phyloP scores from a whole-genome alignment of 768 basidiomycete species.

The Tubosaeta sp. region DNA sequence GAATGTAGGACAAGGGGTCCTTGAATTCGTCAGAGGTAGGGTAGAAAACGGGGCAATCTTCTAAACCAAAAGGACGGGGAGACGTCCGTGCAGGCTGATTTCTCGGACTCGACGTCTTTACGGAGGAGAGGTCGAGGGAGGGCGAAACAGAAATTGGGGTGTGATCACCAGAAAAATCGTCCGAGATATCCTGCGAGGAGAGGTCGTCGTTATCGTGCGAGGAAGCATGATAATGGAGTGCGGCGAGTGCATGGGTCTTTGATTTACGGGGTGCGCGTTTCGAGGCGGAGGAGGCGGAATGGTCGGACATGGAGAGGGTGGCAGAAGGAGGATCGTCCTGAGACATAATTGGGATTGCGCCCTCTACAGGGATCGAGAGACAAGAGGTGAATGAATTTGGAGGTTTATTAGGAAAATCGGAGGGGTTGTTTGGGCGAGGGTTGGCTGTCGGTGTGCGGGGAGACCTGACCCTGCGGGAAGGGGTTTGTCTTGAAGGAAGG shows the following conservation, averaged over 20 bases:
- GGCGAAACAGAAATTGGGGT: constrained; percentile 61
- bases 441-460: constrained; percentile 48
- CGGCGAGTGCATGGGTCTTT: constrained; percentile 82
- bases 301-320: constrained; percentile 33
- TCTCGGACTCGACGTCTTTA: constrained; percentile 62
- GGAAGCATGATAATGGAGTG: constrained; percentile 63
- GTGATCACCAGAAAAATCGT: constrained; percentile 46
- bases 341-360: constrained; percentile 59
- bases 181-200: constrained; percentile 36
- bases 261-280: constrained; percentile 84
- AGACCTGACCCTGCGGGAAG: constrained; percentile 61
- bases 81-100: constrained; percentile 35
- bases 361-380: constrained; percentile 74
- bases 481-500: constrained; percentile 52
- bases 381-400: constrained; percentile 56
- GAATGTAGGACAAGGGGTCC: constrained; percentile 93
- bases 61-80: constrained; percentile 77
- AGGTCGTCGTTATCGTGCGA: constrained; percentile 51
- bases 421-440: constrained; percentile 39
- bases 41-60: constrained; percentile 86
- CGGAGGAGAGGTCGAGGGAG: constrained; percentile 60
- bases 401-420: constrained; percentile 48
- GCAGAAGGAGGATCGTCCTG: constrained; percentile 37
- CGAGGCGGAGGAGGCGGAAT: constrained; percentile 39
- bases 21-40: constrained; percentile 89